These are phyloP conservation scores for Meyerozyma athensensis DNA, from an alignment of 1,139 yeast genomes.

Conservation along the genomic window DNA sequence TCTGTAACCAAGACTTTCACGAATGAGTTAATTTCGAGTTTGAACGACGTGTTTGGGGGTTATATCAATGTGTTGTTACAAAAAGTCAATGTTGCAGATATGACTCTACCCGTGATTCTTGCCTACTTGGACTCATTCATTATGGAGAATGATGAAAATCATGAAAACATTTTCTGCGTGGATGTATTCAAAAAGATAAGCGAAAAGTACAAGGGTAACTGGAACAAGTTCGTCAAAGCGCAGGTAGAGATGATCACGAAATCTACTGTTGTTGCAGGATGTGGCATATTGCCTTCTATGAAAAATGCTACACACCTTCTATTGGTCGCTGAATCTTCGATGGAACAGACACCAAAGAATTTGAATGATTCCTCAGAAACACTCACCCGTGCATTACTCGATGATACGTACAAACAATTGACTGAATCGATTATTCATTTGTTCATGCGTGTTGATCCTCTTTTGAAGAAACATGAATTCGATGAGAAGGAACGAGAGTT, in stretches of 20 bases:
- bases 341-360: slow-evolving; percentile 18
- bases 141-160: slow-evolving; percentile 46
- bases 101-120: slow-evolving; percentile 33
- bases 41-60: slow-evolving; percentile 54
- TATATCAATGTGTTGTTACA: slow-evolving; percentile 34
- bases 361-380: slow-evolving; percentile 20
- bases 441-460: slow-evolving; percentile 39
- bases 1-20: slow-evolving; percentile 27
- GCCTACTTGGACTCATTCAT: slow-evolving; percentile 38
- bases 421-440: slow-evolving; percentile 33
- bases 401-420: slow-evolving; percentile 36
- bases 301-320: slow-evolving; percentile 32
- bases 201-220: slow-evolving; percentile 48
- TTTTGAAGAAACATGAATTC: slow-evolving; percentile 40
- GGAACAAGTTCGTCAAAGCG: slow-evolving; percentile 56
- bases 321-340: slow-evolving; percentile 31
- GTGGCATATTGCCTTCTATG: slow-evolving; percentile 34
- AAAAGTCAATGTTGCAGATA: slow-evolving; percentile 33
- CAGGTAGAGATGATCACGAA: slow-evolving; percentile 54
- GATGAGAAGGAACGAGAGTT: slow-evolving; percentile 57
- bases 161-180: slow-evolving; percentile 49
- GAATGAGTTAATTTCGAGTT: slow-evolving; percentile 45
- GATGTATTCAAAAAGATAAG: slow-evolving; percentile 46
- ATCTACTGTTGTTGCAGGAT: slow-evolving; percentile 40
- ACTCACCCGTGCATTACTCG: slow-evolving; percentile 31